Base-by-base conservation (phyloP, 768 basidiomycete species). In the Boletus huronensis region DNA sequence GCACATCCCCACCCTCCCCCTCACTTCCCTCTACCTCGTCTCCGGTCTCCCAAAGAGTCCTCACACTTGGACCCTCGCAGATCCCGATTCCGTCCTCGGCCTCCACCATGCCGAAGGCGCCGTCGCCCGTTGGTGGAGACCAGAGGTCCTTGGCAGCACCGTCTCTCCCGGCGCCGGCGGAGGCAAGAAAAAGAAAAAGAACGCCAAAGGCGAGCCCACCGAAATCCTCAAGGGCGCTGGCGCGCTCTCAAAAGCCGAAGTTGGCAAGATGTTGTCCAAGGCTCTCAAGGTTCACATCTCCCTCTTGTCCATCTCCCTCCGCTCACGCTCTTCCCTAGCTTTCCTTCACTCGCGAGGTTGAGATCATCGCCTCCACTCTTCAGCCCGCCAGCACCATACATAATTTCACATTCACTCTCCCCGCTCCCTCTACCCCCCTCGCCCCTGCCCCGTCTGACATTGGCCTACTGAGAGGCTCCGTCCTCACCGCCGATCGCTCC, bases 371-470 rank as follows among this genome's bases (percentile, higher is more conserved):
- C 14, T 93, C 93, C n/a, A 92, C 93, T 0, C 80, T 95, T 10
- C 91, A 95, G 62, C 95, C 95, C 7, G 88, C 94, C 1, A 91
- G 90, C 6, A 97, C 93, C 16, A 85, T 93, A 42, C 93, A 97
- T 68, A 88, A 84, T 0, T 98, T 97, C 73, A 89, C 90, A 4
- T 98, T 98, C 66, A 86, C 82, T 8, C 80, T 93, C 45, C 87
- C 90, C 45, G 83, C 88, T 5, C 83, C 88, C 11, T 82, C 78
- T 39, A 88, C 87, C 2, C 87, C 90, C 13, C 78, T 90, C 6
- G 88, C 88, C 0, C 85, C 91, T 4, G 83, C 84, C 5, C 81
- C 84, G 3, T 80, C 84, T 25, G 87, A 88, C 61, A 43, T 72
- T 1, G 69, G 69, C 36, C 73, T 88, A 11, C 78, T 90, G 45